A percentile compares a stretch with the other conserved stretches of the same genome.
Evolutionary conservation across 208 protist genomes (phyloP).

Genomic region (Kentomonas sorsogonicus): DNA sequence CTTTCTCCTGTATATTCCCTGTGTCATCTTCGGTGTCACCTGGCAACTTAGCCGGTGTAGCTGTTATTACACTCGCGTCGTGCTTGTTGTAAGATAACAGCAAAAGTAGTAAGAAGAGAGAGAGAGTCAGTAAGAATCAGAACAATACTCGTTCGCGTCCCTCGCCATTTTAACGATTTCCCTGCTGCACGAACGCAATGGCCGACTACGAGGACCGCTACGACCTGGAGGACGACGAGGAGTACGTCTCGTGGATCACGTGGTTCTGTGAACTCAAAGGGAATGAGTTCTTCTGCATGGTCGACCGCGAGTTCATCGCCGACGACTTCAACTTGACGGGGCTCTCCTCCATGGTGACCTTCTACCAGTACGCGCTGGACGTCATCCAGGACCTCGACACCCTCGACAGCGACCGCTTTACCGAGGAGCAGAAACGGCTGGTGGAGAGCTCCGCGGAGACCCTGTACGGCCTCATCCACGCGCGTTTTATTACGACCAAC

Average conservation of each 20-base stretch:
- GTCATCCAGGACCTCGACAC: constrained; percentile 96
- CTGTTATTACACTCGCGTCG: neutral
- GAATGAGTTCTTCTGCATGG: constrained; percentile 98
- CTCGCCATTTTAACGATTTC: constrained; percentile 19
- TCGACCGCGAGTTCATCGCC: constrained; percentile 96
- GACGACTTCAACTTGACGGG: constrained; percentile 99
- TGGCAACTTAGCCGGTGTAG: neutral
- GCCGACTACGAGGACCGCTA: constrained; percentile 45
- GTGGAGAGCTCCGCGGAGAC: constrained; percentile 95
- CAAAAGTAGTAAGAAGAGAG: too few relatives aligned
- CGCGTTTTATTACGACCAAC: constrained; percentile 96
- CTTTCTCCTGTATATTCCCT: neutral
- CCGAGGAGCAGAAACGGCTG: constrained; percentile 94
- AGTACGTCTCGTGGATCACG: constrained; percentile 93
- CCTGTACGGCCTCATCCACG: constrained; percentile 98
- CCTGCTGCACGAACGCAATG: too few relatives aligned
- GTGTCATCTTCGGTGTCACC: too few relatives aligned
- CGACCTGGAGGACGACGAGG: constrained; percentile 81
- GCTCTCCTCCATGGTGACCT: constrained; percentile 90
- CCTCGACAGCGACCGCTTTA: constrained; percentile 83
- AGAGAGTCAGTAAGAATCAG: neutral
- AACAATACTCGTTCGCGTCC: constrained; percentile 8
- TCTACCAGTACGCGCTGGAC: constrained; percentile 97
- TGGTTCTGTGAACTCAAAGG: constrained; percentile 98
- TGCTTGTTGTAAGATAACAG: too few relatives aligned